phyloP scores from a whole-genome alignment of 495 filamentous ascomycete genomes.

The Hypoxylon perforatum region DNA sequence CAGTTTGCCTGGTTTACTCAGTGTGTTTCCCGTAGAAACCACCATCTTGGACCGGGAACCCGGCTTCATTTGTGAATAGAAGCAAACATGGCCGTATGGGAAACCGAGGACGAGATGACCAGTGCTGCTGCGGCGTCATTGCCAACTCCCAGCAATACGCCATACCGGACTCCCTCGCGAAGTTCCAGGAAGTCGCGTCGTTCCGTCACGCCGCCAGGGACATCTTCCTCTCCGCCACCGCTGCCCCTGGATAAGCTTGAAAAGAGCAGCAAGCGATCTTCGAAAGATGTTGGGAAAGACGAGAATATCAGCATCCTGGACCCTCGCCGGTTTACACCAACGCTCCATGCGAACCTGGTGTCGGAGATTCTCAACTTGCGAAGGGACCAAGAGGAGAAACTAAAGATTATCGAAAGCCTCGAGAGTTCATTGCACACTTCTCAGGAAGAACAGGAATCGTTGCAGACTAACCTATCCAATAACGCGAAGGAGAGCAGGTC shows the following conservation, averaged over 20 bases:
- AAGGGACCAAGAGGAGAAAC: slow-evolving; percentile 88
- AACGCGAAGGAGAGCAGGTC: slow-evolving; percentile 80
- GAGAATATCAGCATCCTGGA: slow-evolving; percentile 84
- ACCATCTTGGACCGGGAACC: slow-evolving; percentile 37
- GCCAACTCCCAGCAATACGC: slow-evolving; percentile 74
- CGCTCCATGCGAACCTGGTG: slow-evolving; percentile 92
- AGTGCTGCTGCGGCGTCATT: slow-evolving; percentile 61
- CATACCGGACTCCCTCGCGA: slow-evolving; percentile 70
- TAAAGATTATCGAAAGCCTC: slow-evolving; percentile 82
- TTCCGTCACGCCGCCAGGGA: slow-evolving; percentile 67
- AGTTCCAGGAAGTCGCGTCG: slow-evolving; percentile 61
- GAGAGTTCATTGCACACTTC: slow-evolving; percentile 79
- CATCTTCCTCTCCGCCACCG: slow-evolving; percentile 71
- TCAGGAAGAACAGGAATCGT: slow-evolving; percentile 76
- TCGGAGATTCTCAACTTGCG: slow-evolving; percentile 90
- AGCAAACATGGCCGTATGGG: slow-evolving; percentile 59
- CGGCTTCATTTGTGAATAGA: slow-evolving; percentile 23
- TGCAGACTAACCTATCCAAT: slow-evolving; percentile 68
- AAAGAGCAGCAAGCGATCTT: slow-evolving; percentile 59
- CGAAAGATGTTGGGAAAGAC: slow-evolving; percentile 69
- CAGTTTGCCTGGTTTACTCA: slow-evolving; percentile 21
- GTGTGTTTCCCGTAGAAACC: slow-evolving; percentile 22
- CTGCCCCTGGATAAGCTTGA: slow-evolving; percentile 64
- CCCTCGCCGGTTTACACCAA: slow-evolving; percentile 92
- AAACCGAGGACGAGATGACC: slow-evolving; percentile 66